phyloP scores from a whole-genome alignment of 345 rosid genomes.

The Mallotus nudiflorus region DNA sequence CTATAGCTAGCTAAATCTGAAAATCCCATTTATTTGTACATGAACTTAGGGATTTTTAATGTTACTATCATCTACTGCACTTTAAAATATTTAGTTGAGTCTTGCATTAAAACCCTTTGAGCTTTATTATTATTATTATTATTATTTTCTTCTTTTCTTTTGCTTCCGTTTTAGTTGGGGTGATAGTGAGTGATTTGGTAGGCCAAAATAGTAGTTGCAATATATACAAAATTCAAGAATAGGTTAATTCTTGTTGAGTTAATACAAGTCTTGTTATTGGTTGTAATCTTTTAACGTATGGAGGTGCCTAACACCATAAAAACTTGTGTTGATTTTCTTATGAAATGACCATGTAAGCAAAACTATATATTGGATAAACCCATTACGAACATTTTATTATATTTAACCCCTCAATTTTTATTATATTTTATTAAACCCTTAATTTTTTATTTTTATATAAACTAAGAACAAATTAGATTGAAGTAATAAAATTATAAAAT shows the following conservation, averaged over 20 bases:
- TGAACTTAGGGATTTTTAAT: constrained; percentile 17
- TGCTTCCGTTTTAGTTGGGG: neutral
- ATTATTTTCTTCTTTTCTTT: no score
- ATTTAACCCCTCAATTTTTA: no score
- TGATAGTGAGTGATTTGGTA: neutral
- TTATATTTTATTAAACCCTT: no score
- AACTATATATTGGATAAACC: no score
- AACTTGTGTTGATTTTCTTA: no score
- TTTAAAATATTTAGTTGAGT: neutral
- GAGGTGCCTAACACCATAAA: neutral
- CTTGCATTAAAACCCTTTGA: neutral
- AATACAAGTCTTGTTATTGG: neutral
- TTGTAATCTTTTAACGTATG: neutral
- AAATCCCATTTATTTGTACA: neutral
- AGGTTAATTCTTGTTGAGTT: neutral
- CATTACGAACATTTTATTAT: no score
- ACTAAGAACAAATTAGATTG: no score
- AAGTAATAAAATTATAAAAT: no score
- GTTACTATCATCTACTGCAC: constrained; percentile 13
- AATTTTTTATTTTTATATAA: no score
- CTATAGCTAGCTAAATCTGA: neutral
- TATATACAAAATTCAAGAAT: neutral
- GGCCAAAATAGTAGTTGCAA: neutral
- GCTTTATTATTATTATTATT: no score
- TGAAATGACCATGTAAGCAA: no score